Base-by-base conservation (phyloP, 352 stramenopile genomes). In the Hyaloperonospora arabidopsidis region DNA sequence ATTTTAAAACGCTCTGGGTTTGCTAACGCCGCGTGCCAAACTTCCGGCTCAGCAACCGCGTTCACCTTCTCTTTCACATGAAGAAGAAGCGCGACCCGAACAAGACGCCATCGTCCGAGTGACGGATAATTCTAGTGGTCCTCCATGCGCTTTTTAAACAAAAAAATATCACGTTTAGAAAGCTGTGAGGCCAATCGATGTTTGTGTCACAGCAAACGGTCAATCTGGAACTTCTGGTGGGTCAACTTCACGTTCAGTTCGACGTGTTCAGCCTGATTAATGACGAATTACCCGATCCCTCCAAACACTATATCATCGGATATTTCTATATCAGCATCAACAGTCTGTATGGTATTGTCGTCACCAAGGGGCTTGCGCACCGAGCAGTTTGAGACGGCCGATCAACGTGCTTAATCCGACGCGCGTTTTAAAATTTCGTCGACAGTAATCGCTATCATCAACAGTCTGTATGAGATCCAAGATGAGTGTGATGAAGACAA, bases 21-120 rank as follows among this genome's bases (percentile, higher is more conserved):
- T 5, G 7, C 36, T 43, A 43, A n/a, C n/a, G n/a, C n/a, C n/a
- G n/a, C n/a, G n/a, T n/a, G n/a, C n/a, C n/a, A n/a, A n/a, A n/a
- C n/a, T n/a, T n/a, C n/a, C n/a, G n/a, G n/a, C n/a, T n/a, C n/a
- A n/a, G n/a, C n/a, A n/a, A n/a, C n/a, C n/a, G n/a, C n/a, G n/a
- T n/a, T n/a, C n/a, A n/a, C n/a, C n/a, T n/a, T n/a, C n/a, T n/a
- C n/a, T n/a, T n/a, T 43, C 17, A 18, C 36, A 43, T 43, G 17
- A 43, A 43, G 7, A 14, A 43, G 36, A 43, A 43, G 36, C 10
- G 36, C 36, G 36, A 43, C 15, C 36, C 36, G 36, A 43, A 43
- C 7, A 38, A 38, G 32, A 38, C n/a, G n/a, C n/a, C n/a, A n/a
- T n/a, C n/a, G n/a, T n/a, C n/a, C n/a, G n/a, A n/a, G n/a, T n/a